Evolutionary conservation across 306 rosid species (phyloP), one percentile per base, ranked within the genome.

Genomic region (Oxytropis ochrocephala): DNA sequence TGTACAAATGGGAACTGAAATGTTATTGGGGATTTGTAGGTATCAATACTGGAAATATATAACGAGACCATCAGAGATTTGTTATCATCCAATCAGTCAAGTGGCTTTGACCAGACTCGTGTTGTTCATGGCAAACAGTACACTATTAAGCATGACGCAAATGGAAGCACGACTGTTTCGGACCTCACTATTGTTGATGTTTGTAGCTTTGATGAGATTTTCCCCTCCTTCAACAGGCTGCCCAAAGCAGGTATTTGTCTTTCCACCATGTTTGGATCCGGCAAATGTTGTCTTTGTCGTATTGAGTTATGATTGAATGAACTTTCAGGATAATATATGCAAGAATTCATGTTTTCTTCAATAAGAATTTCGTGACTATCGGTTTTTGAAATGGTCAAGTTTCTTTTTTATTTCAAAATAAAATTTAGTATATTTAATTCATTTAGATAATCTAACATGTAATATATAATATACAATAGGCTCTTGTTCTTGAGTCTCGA

Each of bases 21-120:
- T 50, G 36, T 64, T 73, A 7, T 58, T 10, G 17, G 32, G 61
- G 10, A 41, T 64, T 47, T 80, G 36, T 36, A 95, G 99, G 97
- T 83, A 27, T 95, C 99, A 24, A 85, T 95, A 76, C 73, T 91
- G 36, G 99, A 95, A 71, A 95, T 95, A 62, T 95, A 95, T 54
- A 95, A 95, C 0, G 99, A 95, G 81, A 89, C 92, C 46, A 91
- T 95, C 74, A 86, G 96, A 42, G 99, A 95, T 81, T 80, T 95
- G 67, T 75, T 91, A 64, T 78, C 88, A 36, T 71, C 95, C 75
- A 82, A 73, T 73, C 79, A 90, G 62, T 73, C 94, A 64, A 73
- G 76, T 68, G 83, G 80, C 54, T 42, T 57, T 17, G 98, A 92
- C 35, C 70, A 67, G 48, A 65, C 74, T 6, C 76, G 84, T 60